Evolutionary conservation across 768 basidiomycete species (phyloP).

Genomic region (Tylopilus rubrobrunneus): DNA sequence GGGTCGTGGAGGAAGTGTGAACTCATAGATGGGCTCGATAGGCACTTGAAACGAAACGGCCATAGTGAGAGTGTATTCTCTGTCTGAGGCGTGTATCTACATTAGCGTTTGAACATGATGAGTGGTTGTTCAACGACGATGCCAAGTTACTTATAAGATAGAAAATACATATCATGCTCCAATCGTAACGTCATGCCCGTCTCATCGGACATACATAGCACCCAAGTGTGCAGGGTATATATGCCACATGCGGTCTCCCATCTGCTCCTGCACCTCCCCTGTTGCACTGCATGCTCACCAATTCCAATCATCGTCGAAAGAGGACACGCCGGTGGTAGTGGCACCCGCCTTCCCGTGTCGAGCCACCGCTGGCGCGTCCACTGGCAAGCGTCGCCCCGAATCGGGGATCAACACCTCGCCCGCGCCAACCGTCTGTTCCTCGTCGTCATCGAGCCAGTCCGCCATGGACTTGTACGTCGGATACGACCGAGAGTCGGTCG

Average conservation of each 20-base stretch:
- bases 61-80: too few species aligned
- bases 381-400: constrained; percentile 21
- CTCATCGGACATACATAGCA: too few species aligned
- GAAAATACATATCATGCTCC: too few species aligned
- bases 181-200: not conserved
- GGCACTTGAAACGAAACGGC: constrained; percentile 30
- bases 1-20: too few species aligned
- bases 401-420: constrained; percentile 45
- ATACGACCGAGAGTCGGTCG: not conserved
- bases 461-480: constrained; percentile 12
- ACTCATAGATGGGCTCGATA: too few species aligned
- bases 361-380: too few species aligned
- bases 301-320: constrained; percentile 54
- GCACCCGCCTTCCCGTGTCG: not conserved
- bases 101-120: too few species aligned
- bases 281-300: constrained; percentile 36
- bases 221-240: not conserved
- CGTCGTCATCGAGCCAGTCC: constrained; percentile 40
- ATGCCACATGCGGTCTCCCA: not conserved
- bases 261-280: not conserved
- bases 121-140: too few species aligned
- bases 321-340: not conserved
- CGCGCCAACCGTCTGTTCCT: constrained; percentile 24
- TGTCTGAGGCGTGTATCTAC: too few species aligned
- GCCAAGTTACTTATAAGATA: too few species aligned